Base-by-base conservation (phyloP, 768 basidiomycete genomes). In the Tulasnella sp. region DNA sequence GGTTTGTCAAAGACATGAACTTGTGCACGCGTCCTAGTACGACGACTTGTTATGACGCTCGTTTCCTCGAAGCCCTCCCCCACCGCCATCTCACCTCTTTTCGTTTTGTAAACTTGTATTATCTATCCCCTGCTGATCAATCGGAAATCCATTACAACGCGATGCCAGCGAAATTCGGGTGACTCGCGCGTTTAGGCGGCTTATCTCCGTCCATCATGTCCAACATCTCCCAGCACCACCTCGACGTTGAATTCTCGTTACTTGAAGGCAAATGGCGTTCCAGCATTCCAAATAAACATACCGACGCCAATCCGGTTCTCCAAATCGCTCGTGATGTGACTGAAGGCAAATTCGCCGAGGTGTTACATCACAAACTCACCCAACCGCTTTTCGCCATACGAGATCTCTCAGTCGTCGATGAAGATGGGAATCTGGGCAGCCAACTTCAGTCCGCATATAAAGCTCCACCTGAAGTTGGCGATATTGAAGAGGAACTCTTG, bases 401-500 rank as follows among this genome's bases (percentile, higher is more conserved):
- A 11, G 43, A 53, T 23, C 36, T 14, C 19, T 39, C 48, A 23
- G 42, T 19, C 9, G 19, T 40, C 6, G 19, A 19, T 35, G 35
- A 36, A 29, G 48, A 55, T n/a, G 48, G 43, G 6, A 6, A 11
- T 39, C 46, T 31, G 14, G 9, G 15, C 6, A 31, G 36, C 35
- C 17, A 57, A 8, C 37, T 25, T 29, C 27, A 19, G n/a, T 21
- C 36, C 2, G 41, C 39, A 12, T 56, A 32, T 48, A 46, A 23
- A 46, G 8, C 15, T 15, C 27, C 45, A 2, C 14, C 4, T 7
- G 34, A 17, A 2, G 19, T 27, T 19, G 35, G 54, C n/a, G 52
- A 29, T 11, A 23, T 45, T n/a, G 75, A 77, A 40, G 69, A 69
- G 36, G 85, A 86, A 66, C 63, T 83, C 19, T 59, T 75, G 35